Evolutionary conservation across 352 stramenopile genomes (phyloP).

Genomic region (Pythium volutum): DNA sequence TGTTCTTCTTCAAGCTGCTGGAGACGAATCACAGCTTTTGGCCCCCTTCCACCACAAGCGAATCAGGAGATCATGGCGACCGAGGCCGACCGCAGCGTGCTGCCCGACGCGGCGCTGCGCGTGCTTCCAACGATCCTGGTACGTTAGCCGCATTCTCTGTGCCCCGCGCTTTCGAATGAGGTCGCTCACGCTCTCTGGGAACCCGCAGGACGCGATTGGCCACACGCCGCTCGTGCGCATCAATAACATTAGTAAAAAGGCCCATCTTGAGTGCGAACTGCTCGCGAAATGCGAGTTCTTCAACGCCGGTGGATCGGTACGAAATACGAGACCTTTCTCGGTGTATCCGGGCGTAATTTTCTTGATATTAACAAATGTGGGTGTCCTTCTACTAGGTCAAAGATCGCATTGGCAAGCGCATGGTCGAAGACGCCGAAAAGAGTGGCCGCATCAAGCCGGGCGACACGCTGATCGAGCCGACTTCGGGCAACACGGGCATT

Average conservation of each 20-base stretch:
- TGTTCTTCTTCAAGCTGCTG: constrained; percentile 1
- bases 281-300: constrained; percentile 95
- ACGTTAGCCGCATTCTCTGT: not conserved
- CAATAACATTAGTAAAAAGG: constrained; percentile 76
- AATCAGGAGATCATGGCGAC: constrained; percentile 15
- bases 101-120: constrained; percentile 39
- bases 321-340: not conserved
- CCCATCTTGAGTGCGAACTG: constrained; percentile 86
- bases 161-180: not conserved
- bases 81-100: constrained; percentile 15
- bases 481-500: constrained; percentile 96
- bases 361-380: not conserved
- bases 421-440: constrained; percentile 89
- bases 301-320: constrained; percentile 83
- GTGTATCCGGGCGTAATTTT: not conserved
- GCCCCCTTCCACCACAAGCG: not conserved
- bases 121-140: constrained; percentile 69
- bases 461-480: constrained; percentile 95
- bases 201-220: constrained; percentile 31
- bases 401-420: constrained; percentile 79
- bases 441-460: constrained; percentile 84
- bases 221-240: constrained; percentile 95
- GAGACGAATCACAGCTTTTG: constrained; percentile 12
- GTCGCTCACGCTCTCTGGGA: not conserved
- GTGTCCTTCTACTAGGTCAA: constrained; percentile 48